Evolutionary conservation across 345 rosid species (phyloP).

Genomic region (Eutrema heterophyllum): DNA sequence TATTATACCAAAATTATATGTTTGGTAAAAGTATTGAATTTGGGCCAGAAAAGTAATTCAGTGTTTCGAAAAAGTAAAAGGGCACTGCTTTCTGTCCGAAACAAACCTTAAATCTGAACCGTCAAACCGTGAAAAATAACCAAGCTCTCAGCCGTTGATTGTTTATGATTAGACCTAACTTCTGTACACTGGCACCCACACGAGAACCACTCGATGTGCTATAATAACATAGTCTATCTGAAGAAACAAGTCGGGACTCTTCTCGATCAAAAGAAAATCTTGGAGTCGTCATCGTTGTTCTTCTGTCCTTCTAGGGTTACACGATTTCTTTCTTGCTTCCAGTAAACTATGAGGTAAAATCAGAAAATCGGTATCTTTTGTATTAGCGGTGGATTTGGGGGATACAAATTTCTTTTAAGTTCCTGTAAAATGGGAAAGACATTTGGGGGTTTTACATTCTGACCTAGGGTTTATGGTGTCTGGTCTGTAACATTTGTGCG

Average conservation of each 20-base stretch:
- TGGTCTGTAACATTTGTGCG: background rate
- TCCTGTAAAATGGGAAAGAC: background rate
- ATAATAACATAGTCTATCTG: conserved; percentile 17
- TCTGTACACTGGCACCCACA: background rate
- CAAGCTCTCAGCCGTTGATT: conserved; percentile 7
- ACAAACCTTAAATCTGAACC: background rate
- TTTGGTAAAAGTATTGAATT: conserved; percentile 18
- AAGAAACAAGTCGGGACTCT: background rate
- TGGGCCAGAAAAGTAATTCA: background rate
- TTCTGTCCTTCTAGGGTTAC: conserved; percentile 19
- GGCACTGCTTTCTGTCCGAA: background rate
- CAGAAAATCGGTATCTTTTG: background rate
- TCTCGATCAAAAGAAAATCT: conserved; percentile 20
- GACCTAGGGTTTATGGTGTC: conserved; percentile 10
- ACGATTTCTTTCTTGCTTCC: background rate
- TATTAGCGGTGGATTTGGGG: background rate
- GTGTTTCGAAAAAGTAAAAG: conserved; percentile 2
- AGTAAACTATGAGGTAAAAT: conserved; percentile 23
- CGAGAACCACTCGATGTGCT: background rate
- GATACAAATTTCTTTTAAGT: background rate
- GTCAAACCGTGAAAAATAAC: background rate
- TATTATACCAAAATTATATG: conserved; percentile 19
- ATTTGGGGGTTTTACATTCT: conserved; percentile 7
- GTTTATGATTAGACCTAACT: background rate
- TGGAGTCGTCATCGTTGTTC: background rate